These are phyloP conservation scores for Torulaspora globosa DNA, from an alignment of 1,139 yeast species.

Conservation along the genomic window DNA sequence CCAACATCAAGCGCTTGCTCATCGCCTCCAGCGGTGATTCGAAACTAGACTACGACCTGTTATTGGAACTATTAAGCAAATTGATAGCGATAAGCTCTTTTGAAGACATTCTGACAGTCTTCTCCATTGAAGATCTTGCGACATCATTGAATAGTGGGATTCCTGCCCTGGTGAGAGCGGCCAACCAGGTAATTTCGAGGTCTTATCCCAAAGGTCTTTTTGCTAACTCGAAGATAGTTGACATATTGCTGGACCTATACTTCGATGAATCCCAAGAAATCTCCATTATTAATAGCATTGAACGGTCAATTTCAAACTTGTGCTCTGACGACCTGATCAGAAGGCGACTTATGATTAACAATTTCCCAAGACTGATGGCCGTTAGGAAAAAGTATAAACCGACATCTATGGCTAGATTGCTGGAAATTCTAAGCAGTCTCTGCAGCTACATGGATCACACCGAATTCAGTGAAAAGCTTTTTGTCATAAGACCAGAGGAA, in stretches of 20 bases:
- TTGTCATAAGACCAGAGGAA: constrained; percentile 21
- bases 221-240: constrained; percentile 33
- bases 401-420: constrained; percentile 27
- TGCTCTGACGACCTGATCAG: constrained; percentile 32
- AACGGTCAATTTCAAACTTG: constrained; percentile 27
- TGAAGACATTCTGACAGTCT: constrained; percentile 32
- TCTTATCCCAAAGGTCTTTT: constrained; percentile 38
- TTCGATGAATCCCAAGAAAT: constrained; percentile 26
- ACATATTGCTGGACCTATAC: constrained; percentile 25
- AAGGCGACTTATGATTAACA: constrained; percentile 32
- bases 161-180: constrained; percentile 29
- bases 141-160: constrained; percentile 34
- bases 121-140: constrained; percentile 31
- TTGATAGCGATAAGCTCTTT: constrained; percentile 30
- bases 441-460: constrained; percentile 22
- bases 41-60: constrained; percentile 17
- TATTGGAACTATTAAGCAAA: constrained; percentile 32
- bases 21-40: constrained; percentile 7
- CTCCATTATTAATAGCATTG: constrained; percentile 34
- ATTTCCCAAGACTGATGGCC: constrained; percentile 19
- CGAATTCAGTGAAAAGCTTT: constrained; percentile 32
- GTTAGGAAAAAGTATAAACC: constrained; percentile 24
- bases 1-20: constrained; percentile 20
- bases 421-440: constrained; percentile 30
- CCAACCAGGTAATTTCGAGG: constrained; percentile 34